Evolutionary conservation across 78 protist species (phyloP).

Genomic region (Thecamonas trahens): DNA sequence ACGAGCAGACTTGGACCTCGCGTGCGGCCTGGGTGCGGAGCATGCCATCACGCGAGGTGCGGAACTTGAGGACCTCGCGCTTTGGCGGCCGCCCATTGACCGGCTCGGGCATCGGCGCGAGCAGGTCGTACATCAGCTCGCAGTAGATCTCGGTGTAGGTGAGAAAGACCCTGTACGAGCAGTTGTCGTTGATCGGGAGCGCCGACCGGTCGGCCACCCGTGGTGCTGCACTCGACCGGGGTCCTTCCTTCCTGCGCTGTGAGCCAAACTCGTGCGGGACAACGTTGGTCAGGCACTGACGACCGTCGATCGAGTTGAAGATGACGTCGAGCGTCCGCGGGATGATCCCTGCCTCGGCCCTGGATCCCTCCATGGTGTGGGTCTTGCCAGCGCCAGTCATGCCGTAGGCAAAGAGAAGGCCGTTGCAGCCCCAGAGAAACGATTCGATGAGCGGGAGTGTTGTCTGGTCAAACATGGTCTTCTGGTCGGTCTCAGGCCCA

Average conservation of each 20-base stretch:
- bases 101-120: conserved; percentile 2
- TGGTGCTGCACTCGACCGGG: too few relatives aligned
- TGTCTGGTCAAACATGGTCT: not conserved
- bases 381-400: conserved; percentile 80
- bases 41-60: conserved; percentile 6
- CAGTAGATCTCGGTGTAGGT: conserved; percentile 70
- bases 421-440: conserved; percentile 56
- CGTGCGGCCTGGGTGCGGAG: conserved; percentile 15
- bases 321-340: conserved; percentile 55
- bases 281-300: too few relatives aligned
- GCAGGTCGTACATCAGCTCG: conserved; percentile 57
- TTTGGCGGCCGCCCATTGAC: conserved; percentile 13
- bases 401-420: conserved; percentile 68
- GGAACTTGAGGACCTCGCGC: conserved; percentile 21
- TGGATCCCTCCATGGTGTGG: conserved; percentile 62
- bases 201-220: too few relatives aligned
- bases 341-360: conserved; percentile 58
- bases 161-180: conserved; percentile 27
- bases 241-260: too few relatives aligned
- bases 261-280: too few relatives aligned
- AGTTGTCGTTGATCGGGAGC: not conserved
- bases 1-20: conserved; percentile 28
- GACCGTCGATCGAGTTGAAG: conserved; percentile 30
- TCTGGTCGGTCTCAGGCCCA: not conserved
- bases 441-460: not conserved